phyloP scores from a whole-genome alignment of 345 rosid genomes.

The Acer negundo region DNA sequence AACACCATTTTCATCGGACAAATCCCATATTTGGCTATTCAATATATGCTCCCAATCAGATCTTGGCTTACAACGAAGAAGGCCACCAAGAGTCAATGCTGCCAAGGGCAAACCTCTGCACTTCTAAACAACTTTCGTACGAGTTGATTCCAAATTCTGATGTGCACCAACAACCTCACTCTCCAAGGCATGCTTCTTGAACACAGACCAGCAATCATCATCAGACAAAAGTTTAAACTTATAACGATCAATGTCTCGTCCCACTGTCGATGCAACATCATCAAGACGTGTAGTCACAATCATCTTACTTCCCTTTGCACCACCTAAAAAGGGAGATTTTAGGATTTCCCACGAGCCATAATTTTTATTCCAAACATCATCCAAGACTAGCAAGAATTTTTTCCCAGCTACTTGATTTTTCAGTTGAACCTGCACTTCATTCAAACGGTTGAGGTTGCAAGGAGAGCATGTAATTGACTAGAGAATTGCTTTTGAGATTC shows the following conservation, averaged over 20 bases:
- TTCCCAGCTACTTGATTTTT: neutral
- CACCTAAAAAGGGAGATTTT: neutral
- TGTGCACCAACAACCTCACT: neutral
- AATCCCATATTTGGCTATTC: slow-evolving; percentile 2
- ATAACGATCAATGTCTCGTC: neutral
- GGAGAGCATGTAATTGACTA: neutral
- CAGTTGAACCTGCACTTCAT: neutral
- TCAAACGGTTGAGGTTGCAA: neutral
- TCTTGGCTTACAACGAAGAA: neutral
- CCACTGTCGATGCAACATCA: neutral
- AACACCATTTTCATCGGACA: neutral
- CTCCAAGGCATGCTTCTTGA: slow-evolving; percentile 11
- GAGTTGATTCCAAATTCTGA: neutral
- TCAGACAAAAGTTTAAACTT: neutral
- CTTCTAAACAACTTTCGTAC: slow-evolving; percentile 1
- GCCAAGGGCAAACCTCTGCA: slow-evolving; percentile 23
- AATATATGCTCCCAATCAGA: slow-evolving; percentile 6
- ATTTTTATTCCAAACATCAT: neutral
- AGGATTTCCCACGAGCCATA: neutral
- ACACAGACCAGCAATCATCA: slow-evolving; percentile 23
- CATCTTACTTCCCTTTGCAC: neutral
- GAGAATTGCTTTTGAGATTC: neutral
- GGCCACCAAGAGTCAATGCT: slow-evolving; percentile 22
- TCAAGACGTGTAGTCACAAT: neutral
- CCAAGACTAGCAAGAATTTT: neutral